Evolutionary conservation across 306 rosid genomes (phyloP), one percentile per base, ranked within the genome.

Genomic region (Fragaria ananassa): DNA sequence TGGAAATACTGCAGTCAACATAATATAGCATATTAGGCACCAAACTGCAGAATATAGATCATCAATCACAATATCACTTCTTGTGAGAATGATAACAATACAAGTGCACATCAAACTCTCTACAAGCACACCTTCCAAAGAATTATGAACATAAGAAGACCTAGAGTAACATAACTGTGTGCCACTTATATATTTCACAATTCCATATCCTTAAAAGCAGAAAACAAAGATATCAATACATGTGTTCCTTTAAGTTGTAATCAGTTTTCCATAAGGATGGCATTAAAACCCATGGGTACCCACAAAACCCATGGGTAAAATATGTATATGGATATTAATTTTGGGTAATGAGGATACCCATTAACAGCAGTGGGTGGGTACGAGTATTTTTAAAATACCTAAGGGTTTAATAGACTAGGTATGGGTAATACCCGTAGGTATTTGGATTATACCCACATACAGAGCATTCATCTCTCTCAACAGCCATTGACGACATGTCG

Each of bases 1-100:
- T 92, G 96, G 80, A 90, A 90, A 81, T 87, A 89, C 98, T 94
- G 95, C 84, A 83, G 76, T 44, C 41, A 80, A 57, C n/a, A 80
- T 79, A 82, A 31, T 81, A 35, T n/a, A 71, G 39, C 14, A 45
- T 18, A 73, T 74, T 60, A 74, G 42, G 25, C 29, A 58, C 57
- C 58, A 60, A 60, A 58, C 4, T 25, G 6, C 37, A 7, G 64
- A 61, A 61, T 61, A 31, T 29, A 29, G 66, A 71, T 51, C 49
- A 71, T 35, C 42, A 71, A 12, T 53, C 34, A 71, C n/a, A 51
- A 51, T 51, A n/a, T 34, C 23, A 61, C 37, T 23, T 76, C 39
- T 53, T 18, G 42, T 5, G 9, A 51, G 42, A 74, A 14, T 25
- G 31, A n/a, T 14, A 8, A 54, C 44, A 71, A 61, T 51, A 53